A percentile compares a stretch with the other conserved stretches of the same genome.
Evolutionary conservation across 108 stramenopile genomes (phyloP).

Genomic region (Nannochloropsis gaditana): DNA sequence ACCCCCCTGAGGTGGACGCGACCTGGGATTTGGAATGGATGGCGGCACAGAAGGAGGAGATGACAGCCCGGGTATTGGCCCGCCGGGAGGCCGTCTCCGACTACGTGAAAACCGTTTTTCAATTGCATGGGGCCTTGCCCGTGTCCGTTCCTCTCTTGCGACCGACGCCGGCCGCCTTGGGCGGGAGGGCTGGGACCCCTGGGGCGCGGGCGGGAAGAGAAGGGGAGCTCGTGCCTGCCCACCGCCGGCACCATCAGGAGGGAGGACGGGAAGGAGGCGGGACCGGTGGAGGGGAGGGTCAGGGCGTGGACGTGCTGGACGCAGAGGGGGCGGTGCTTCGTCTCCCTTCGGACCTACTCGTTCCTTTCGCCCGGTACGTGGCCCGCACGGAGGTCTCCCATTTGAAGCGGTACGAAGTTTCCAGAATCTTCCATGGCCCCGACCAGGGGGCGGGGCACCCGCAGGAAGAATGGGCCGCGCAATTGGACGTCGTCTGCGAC

Average conservation of each 20-base stretch:
- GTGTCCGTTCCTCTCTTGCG: slow-evolving; percentile 26
- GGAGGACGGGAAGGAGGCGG: neutral
- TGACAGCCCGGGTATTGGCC: neutral
- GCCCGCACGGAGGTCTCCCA: slow-evolving; percentile 32
- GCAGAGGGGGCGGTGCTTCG: slow-evolving; percentile 30
- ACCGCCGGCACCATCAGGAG: neutral
- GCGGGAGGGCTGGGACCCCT: neutral
- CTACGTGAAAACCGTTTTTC: slow-evolving; percentile 26
- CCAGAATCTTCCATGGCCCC: slow-evolving; percentile 25
- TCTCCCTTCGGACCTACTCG: slow-evolving; percentile 31
- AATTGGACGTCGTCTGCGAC: neutral
- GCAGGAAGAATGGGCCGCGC: neutral
- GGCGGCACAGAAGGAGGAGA: neutral
- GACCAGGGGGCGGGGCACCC: neutral
- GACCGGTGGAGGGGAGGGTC: neutral
- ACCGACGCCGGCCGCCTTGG: slow-evolving; percentile 32
- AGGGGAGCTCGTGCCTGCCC: neutral
- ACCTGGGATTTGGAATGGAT: slow-evolving; percentile 11
- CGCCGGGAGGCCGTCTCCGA: slow-evolving; percentile 27
- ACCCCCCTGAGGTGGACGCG: neutral
- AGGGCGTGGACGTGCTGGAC: slow-evolving; percentile 24
- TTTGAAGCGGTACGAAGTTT: slow-evolving; percentile 42
- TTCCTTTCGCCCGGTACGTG: slow-evolving; percentile 37
- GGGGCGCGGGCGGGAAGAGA: neutral
- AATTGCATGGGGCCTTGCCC: slow-evolving; percentile 37